These are phyloP conservation scores for Yamagishiella unicocca DNA, from an alignment of 139 green algal species.

Conservation along the genomic window DNA sequence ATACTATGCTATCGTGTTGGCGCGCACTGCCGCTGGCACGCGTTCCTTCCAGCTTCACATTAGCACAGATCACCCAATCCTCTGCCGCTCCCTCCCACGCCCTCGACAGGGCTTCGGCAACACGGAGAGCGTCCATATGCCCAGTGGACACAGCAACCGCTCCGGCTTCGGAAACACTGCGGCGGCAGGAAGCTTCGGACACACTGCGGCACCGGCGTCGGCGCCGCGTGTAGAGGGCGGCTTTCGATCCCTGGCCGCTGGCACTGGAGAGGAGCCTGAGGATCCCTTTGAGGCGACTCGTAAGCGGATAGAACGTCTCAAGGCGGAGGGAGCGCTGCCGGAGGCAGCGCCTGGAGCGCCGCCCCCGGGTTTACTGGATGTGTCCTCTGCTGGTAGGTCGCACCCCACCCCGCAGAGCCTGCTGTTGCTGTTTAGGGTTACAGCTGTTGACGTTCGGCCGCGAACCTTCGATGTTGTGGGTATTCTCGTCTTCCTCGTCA, in stretches of 20 bases:
- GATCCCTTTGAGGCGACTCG: slow-evolving; percentile 80
- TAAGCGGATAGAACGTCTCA: slow-evolving; percentile 80
- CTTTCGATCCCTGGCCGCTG: not conserved
- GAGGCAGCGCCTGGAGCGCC: not conserved
- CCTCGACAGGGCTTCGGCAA: not conserved
- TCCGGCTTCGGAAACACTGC: not conserved
- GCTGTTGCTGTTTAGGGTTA: not conserved
- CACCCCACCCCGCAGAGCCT: too few species aligned
- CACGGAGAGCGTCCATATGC: slow-evolving; percentile 34
- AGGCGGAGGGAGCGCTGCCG: slow-evolving; percentile 54
- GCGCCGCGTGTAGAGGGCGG: not conserved
- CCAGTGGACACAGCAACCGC: not conserved
- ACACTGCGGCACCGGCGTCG: not conserved
- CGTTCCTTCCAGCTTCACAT: not conserved
- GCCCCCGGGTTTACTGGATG: slow-evolving; percentile 35
- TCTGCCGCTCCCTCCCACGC: not conserved
- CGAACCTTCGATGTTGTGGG: not conserved
- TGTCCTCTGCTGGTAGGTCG: not conserved
- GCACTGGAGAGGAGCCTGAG: slow-evolving; percentile 30
- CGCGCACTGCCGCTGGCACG: not conserved
- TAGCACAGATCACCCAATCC: not conserved
- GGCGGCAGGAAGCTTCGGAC: too few species aligned
- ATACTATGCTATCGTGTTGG: not conserved
- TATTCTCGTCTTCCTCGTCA: not conserved
- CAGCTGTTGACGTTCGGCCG: not conserved